These are phyloP conservation scores for Guyanaporus albipodus DNA, from an alignment of 768 basidiomycete genomes.

Conservation along the genomic window DNA sequence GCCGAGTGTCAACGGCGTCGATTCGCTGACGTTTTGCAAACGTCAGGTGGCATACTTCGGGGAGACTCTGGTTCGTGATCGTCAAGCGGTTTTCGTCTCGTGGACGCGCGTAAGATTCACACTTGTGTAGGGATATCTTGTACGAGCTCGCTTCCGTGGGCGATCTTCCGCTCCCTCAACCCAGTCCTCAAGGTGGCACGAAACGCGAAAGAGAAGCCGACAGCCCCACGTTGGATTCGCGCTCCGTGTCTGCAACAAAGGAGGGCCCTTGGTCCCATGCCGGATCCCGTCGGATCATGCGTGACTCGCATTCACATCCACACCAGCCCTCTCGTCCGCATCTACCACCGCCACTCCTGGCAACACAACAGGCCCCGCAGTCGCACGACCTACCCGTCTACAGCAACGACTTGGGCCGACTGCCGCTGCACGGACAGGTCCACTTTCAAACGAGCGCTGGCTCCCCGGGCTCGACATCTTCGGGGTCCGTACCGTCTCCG, in stretches of 20 bases:
- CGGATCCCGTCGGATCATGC: conserved; percentile 34
- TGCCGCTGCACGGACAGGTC: conserved; percentile 41
- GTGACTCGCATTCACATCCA: conserved; percentile 9
- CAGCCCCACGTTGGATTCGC: conserved; percentile 31
- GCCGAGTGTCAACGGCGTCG: background rate
- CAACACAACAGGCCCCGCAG: conserved; percentile 8
- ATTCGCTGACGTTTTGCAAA: background rate
- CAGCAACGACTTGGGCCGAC: conserved; percentile 52
- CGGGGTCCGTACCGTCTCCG: conserved; percentile 2
- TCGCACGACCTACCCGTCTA: conserved; percentile 49
- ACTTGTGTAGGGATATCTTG: conserved; percentile 55
- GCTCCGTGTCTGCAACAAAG: conserved; percentile 1
- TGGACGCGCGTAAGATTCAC: background rate
- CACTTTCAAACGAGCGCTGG: conserved; percentile 9
- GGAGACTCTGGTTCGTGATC: conserved; percentile 43
- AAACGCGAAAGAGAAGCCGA: conserved; percentile 67
- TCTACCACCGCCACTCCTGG: conserved; percentile 3
- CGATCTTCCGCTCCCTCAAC: conserved; percentile 61
- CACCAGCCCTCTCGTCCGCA: conserved; percentile 13
- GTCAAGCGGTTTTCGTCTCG: background rate
- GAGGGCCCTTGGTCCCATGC: conserved; percentile 29
- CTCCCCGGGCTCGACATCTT: background rate
- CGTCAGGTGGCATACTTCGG: conserved; percentile 49
- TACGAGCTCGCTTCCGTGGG: conserved; percentile 71
- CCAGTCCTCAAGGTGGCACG: conserved; percentile 45